phyloP scores from a whole-genome alignment of 192 early-diverging fungal genomes.

The Coemansia sp. region DNA sequence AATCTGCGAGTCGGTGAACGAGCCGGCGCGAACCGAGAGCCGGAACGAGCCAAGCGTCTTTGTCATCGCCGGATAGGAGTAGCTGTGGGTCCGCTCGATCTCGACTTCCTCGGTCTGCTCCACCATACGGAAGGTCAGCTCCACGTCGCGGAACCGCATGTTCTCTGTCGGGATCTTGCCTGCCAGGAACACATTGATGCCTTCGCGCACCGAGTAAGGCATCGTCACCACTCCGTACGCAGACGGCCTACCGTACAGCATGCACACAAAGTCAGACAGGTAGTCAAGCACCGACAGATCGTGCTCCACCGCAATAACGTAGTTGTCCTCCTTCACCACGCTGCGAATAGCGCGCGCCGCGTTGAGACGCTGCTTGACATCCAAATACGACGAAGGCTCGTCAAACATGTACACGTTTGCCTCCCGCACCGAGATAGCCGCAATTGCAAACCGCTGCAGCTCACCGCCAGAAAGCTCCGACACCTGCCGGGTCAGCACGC shows the following conservation, averaged over 20 bases:
- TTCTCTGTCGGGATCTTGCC: constrained; percentile 98
- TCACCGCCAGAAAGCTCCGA: constrained; percentile 91
- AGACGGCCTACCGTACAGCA: constrained; percentile 95
- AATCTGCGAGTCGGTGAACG: constrained; percentile 96
- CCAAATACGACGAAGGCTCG: constrained; percentile 96
- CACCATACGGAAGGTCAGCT: constrained; percentile 88
- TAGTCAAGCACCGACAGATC: constrained; percentile 98
- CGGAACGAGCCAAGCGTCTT: constrained; percentile 87
- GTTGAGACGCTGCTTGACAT: constrained; percentile 99
- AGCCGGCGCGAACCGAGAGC: constrained; percentile 73
- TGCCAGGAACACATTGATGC: constrained; percentile 98
- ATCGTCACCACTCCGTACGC: constrained; percentile 97
- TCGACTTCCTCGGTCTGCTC: constrained; percentile 82
- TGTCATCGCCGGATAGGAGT: constrained; percentile 85
- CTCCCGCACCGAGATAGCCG: constrained; percentile 73
- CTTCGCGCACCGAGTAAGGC: constrained; percentile 95
- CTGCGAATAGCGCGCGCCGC: constrained; percentile 90
- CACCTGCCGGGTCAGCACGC: constrained; percentile 83
- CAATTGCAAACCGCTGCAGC: constrained; percentile 98
- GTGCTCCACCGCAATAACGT: constrained; percentile 98
- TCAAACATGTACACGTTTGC: constrained; percentile 99
- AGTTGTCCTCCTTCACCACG: constrained; percentile 70
- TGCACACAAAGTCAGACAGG: constrained; percentile 97
- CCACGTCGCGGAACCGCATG: constrained; percentile 97
- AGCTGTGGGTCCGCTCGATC: constrained; percentile 69